A percentile compares a stretch with the other conserved stretches of the same genome.
phyloP scores from a whole-genome alignment of 176 grass and related monocot species.

The Dactylis glomerata region DNA sequence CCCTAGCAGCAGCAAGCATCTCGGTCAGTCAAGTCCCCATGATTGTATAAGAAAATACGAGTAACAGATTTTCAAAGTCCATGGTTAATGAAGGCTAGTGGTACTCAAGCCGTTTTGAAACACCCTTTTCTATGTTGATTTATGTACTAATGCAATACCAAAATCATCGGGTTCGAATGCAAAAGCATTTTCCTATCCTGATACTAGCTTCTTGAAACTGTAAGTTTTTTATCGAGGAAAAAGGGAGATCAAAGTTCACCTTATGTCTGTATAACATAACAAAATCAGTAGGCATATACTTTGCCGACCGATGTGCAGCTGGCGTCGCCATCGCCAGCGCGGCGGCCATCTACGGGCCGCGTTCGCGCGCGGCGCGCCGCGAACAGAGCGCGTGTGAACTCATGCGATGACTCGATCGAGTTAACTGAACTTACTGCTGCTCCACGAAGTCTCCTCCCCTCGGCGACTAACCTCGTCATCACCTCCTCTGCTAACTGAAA shows the following conservation, averaged over 20 bases:
- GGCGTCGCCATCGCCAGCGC: neutral
- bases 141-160: too few species aligned
- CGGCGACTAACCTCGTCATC: neutral
- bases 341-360: neutral
- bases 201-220: too few species aligned
- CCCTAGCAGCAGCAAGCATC: neutral
- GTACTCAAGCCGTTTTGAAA: neutral
- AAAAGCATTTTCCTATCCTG: too few species aligned
- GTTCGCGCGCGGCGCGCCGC: neutral
- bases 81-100: neutral
- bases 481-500: neutral
- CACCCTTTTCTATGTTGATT: neutral
- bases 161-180: too few species aligned
- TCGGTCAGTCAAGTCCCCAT: neutral
- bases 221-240: too few species aligned
- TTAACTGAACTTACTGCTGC: neutral
- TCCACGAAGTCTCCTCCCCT: constrained; percentile 5
- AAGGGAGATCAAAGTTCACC: too few species aligned
- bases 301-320: too few species aligned
- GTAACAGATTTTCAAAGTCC: neutral
- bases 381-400: too few species aligned
- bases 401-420: too few species aligned
- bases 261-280: too few species aligned
- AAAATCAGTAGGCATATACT: too few species aligned
- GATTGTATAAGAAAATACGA: neutral